Evolutionary conservation across 2,329 filamentous ascomycete species (phyloP).

Genomic region (Beauveria australis): DNA sequence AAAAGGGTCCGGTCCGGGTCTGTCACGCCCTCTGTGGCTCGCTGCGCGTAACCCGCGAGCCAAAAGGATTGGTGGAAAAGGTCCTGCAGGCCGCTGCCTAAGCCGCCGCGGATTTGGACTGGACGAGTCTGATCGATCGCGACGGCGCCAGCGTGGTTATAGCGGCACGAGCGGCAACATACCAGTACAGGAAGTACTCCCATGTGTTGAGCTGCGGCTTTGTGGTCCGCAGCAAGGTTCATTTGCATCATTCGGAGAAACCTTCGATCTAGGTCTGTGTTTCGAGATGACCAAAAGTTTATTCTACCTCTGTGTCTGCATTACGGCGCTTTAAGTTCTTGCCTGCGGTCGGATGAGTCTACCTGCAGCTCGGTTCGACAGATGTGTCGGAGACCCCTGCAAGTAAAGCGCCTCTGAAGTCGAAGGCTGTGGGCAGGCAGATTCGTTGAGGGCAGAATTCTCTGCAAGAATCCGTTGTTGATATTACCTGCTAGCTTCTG

Average conservation of each 20-base stretch:
- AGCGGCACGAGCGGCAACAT: neutral
- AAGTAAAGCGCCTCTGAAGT: neutral
- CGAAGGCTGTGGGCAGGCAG: neutral
- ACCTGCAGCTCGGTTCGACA: neutral
- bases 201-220: neutral
- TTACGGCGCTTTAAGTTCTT: neutral
- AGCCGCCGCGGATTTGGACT: neutral
- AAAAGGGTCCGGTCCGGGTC: neutral
- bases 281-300: neutral
- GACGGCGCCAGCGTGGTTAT: neutral
- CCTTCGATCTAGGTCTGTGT: neutral
- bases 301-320: neutral
- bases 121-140: neutral
- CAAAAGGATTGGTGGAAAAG: neutral
- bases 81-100: neutral
- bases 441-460: neutral
- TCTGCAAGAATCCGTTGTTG: too few relatives aligned
- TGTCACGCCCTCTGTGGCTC: neutral
- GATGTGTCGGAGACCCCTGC: neutral
- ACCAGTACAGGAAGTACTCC: neutral
- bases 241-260: neutral
- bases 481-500: neutral
- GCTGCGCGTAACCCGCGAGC: neutral
- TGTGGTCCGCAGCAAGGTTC: neutral
- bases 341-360: neutral